Evolutionary conservation across 2,329 filamentous ascomycete species (phyloP).

Genomic region (Hypoxylon sp.): DNA sequence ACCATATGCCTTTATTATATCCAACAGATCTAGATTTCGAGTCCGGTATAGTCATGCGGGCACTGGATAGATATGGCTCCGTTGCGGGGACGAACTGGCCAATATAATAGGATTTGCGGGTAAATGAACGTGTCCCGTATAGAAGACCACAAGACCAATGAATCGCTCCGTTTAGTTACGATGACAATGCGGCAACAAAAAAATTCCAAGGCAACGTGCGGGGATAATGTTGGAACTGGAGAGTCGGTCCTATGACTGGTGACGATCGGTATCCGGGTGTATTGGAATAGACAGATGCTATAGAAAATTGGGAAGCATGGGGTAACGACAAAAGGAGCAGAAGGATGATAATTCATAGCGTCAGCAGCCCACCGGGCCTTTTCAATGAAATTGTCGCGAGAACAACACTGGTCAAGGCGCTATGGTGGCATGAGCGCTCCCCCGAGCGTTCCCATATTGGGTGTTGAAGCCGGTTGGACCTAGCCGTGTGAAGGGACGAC

Average conservation of each 20-base stretch:
- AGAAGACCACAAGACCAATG: conserved; percentile 35
- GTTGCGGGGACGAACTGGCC: conserved; percentile 30
- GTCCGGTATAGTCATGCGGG: conserved; percentile 30
- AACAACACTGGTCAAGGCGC: conserved; percentile 23
- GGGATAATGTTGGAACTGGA: conserved; percentile 25
- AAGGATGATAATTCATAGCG: conserved; percentile 21
- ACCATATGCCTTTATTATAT: conserved; percentile 36
- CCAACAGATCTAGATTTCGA: conserved; percentile 21
- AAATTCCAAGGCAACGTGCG: conserved; percentile 24
- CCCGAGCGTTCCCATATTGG: conserved; percentile 38
- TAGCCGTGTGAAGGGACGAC: conserved; percentile 14
- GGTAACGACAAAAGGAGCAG: conserved; percentile 29
- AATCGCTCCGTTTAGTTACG: conserved; percentile 26
- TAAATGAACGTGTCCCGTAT: conserved; percentile 41
- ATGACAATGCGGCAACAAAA: conserved; percentile 24
- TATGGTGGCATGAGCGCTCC: conserved; percentile 28
- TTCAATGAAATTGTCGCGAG: conserved; percentile 30
- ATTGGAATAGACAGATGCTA: conserved; percentile 15
- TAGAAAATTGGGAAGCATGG: conserved; percentile 12
- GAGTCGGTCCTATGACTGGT: conserved; percentile 7
- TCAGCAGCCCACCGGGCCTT: conserved; percentile 25
- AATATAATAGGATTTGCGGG: conserved; percentile 38
- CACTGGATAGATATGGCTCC: conserved; percentile 23
- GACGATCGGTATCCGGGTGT: conserved; percentile 14
- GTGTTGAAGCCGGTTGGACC: conserved; percentile 36